Percentiles rank a stretch among this genome's conserved stretches.
Conservation (phyloP, 163 green algal genomes). For the Scenedesmus sp. region DNA sequence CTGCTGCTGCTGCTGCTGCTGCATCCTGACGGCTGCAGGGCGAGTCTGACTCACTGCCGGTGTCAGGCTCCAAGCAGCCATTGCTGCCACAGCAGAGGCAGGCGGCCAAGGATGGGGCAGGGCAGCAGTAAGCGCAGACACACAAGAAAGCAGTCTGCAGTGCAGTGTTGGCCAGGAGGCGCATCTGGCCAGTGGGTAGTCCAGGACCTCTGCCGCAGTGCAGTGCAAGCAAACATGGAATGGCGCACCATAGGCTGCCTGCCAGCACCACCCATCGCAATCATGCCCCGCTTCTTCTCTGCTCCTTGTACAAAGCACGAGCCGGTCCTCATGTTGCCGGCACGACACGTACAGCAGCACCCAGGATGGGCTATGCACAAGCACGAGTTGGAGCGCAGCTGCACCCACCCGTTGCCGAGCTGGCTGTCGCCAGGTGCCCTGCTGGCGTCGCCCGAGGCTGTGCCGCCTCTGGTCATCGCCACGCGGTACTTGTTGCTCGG, state of each 20-base stretch:
- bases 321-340: too few relatives aligned
- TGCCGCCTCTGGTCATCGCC: constrained; percentile 32
- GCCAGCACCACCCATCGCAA: neutral
- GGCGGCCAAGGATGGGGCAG: neutral
- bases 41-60: constrained; percentile 1
- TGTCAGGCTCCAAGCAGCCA: neutral
- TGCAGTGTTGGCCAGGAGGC: neutral
- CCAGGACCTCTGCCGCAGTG: neutral
- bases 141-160: too few relatives aligned
- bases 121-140: neutral
- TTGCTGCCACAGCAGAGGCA: neutral
- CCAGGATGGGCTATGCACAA: neutral
- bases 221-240: neutral
- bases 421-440: neutral
- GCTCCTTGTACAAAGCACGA: too few relatives aligned
- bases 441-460: constrained; percentile 10
- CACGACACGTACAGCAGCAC: too few relatives aligned
- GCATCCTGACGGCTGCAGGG: constrained; percentile 6
- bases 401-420: neutral
- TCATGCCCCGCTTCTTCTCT: neutral
- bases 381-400: neutral
- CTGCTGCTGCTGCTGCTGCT: neutral
- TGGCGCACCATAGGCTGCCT: neutral
- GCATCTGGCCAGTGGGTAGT: neutral
- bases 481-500: constrained; percentile 42